phyloP scores from a whole-genome alignment of 768 basidiomycete genomes.

The Tephrocybe sp. region DNA sequence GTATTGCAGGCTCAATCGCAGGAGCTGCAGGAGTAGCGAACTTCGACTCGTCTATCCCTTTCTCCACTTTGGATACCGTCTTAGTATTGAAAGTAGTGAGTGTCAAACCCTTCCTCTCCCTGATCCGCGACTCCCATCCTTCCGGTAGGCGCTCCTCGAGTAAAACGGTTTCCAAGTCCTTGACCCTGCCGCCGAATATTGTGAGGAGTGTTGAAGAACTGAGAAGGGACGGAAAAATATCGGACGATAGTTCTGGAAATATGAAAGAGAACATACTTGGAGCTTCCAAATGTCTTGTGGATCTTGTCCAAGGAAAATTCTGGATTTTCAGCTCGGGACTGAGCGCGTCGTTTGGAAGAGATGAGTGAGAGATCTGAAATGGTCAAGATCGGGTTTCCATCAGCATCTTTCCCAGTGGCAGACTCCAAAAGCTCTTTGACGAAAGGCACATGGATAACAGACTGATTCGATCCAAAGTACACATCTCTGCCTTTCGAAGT shows the following conservation, averaged over 20 bases:
- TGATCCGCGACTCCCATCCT: conserved; percentile 64
- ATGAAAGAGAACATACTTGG: conserved; percentile 49
- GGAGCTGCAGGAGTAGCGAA: conserved; percentile 14
- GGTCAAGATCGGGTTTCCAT: conserved; percentile 49
- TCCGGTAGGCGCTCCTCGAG: conserved; percentile 68
- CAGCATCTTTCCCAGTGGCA: conserved; percentile 55
- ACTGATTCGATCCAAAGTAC: conserved; percentile 48
- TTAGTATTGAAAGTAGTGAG: conserved; percentile 47
- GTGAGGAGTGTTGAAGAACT: conserved; percentile 63
- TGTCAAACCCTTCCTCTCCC: conserved; percentile 58
- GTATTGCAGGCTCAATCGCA: not conserved
- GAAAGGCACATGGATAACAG: conserved; percentile 42
- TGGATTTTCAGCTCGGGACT: conserved; percentile 50
- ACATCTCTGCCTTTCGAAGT: conserved; percentile 46
- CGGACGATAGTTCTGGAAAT: not conserved
- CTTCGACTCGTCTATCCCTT: conserved; percentile 34
- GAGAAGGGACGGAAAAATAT: conserved; percentile 1
- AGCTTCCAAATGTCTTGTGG: conserved; percentile 64
- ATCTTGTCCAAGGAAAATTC: conserved; percentile 46
- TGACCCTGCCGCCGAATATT: conserved; percentile 62
- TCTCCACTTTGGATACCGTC: conserved; percentile 40
- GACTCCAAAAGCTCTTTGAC: conserved; percentile 54
- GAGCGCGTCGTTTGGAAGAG: conserved; percentile 58
- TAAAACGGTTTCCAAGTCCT: conserved; percentile 54
- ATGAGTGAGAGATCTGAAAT: conserved; percentile 54